A percentile compares a stretch with the other conserved stretches of the same genome.
phyloP scores from a whole-genome alignment of 2,329 filamentous ascomycete species.

The Penicillium sp. region DNA sequence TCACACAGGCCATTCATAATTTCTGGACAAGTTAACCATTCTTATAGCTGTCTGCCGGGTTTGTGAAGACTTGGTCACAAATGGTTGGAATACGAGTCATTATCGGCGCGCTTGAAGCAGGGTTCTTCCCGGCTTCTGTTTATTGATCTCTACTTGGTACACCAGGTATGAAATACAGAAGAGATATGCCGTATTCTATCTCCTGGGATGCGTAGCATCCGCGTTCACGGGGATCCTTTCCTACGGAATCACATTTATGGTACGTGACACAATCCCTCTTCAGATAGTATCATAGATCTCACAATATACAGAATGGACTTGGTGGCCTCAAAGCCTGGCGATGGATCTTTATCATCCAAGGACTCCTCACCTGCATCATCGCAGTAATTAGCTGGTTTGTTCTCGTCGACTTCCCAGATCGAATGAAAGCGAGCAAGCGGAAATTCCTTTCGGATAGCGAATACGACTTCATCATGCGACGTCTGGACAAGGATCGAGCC shows the following conservation, averaged over 20 bases:
- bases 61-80: slow-evolving; percentile 33
- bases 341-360: slow-evolving; percentile 63
- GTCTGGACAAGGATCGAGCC: slow-evolving; percentile 59
- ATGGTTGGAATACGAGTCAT: slow-evolving; percentile 45
- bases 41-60: slow-evolving; percentile 10
- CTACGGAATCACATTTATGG: slow-evolving; percentile 28
- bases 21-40: not conserved
- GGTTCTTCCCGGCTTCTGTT: slow-evolving; percentile 48
- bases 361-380: slow-evolving; percentile 55
- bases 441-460: slow-evolving; percentile 56
- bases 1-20: not conserved
- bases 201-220: slow-evolving; percentile 6
- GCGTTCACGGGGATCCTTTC: slow-evolving; percentile 8
- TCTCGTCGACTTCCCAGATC: slow-evolving; percentile 66
- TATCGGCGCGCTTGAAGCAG: slow-evolving; percentile 47
- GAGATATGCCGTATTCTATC: slow-evolving; percentile 36
- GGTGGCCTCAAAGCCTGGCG: slow-evolving; percentile 60
- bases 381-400: slow-evolving; percentile 56
- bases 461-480: slow-evolving; percentile 34
- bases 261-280: not conserved
- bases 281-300: not conserved
- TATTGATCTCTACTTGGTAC: slow-evolving; percentile 71
- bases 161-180: slow-evolving; percentile 57
- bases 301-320: slow-evolving; percentile 24
- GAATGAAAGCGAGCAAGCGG: slow-evolving; percentile 42